Base-by-base conservation (phyloP, 1,284 basidiomycete species). In the Leccinum huronense region DNA sequence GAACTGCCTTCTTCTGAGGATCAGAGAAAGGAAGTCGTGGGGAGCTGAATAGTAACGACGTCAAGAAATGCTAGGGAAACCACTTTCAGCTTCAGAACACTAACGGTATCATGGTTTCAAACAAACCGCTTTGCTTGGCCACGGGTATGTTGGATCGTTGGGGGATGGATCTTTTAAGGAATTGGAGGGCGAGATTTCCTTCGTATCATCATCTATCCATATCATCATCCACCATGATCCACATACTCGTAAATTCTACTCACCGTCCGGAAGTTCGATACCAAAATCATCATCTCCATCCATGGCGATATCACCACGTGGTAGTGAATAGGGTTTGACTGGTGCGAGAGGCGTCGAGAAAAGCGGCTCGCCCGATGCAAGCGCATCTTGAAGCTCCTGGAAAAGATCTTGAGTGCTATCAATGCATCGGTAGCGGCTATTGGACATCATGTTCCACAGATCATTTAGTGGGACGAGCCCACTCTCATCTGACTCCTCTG, bases 1-100 rank as follows among this genome's bases (percentile, higher is more conserved):
- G 53, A 3, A 68, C 45, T 0, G 63, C 60, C 2, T 4, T 23
- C 48, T 64, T 67, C n/a, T 67, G 61, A 9, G 19, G 48, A 5
- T 31, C 3, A 4, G 57, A 66, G 23, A 66, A 66, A 1, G n/a
- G 60, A 5, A 66, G 60, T 1, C 38, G 23, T 2, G 48, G 13
- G 1, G 60, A 66, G 19, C 57, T 54, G 27, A 64, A 66, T 8
- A 66, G 27, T 2, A 66, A 38, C 3, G 53, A 3, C 1, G 60
- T 61, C 7, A 61, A 13, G 19, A 61, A 61, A 14, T 61, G 38
- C 60, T 61, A 36, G 11, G 23, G 48, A 51, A 51, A 51, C 19
- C 16, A n/a, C 10, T 8, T 51, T 51, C 48, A 51, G 48, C 48
- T 23, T 51, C 23, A 19, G 14, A 36, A 48, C 9, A 45, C 14